These are phyloP conservation scores for Oryza meyeriana DNA, from an alignment of 176 grass and related monocot species.

Conservation along the genomic window DNA sequence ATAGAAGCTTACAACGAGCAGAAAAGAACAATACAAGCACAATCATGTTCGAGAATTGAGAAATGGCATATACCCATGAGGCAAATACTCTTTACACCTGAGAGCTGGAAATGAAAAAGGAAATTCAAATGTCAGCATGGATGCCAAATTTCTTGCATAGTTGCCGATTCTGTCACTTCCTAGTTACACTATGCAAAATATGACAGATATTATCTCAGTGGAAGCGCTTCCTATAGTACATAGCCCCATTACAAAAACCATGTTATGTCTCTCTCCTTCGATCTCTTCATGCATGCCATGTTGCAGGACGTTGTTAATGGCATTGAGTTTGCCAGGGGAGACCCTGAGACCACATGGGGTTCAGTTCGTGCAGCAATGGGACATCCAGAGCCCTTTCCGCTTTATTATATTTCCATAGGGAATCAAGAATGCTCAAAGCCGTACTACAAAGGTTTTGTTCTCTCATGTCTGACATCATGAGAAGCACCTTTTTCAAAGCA, in stretches of 20 bases:
- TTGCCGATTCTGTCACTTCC: background rate
- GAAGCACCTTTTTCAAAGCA: background rate
- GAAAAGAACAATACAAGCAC: background rate
- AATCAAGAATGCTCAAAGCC: slow-evolving; percentile 84
- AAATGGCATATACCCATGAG: background rate
- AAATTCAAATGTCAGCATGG: background rate
- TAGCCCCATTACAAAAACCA: background rate
- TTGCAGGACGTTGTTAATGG: slow-evolving; percentile 80
- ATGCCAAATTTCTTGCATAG: background rate
- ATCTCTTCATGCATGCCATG: slow-evolving; percentile 11
- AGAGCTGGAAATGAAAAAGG: slow-evolving; percentile 15
- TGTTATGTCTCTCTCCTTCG: background rate
- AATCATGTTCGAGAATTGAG: slow-evolving; percentile 17
- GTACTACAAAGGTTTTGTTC: slow-evolving; percentile 66
- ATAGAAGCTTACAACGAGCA: background rate
- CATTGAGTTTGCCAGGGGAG: slow-evolving; percentile 93
- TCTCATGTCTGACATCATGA: background rate
- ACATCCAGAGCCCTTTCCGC: slow-evolving; percentile 77
- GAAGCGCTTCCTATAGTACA: background rate
- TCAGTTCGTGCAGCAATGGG: slow-evolving; percentile 87
- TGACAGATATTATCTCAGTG: background rate
- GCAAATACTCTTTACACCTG: background rate
- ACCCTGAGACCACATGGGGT: slow-evolving; percentile 64
- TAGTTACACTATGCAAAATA: slow-evolving; percentile 9
- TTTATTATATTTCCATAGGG: slow-evolving; percentile 80